Conservation (phyloP, 768 basidiomycete genomes). For the Nidularia pulvinata region DNA sequence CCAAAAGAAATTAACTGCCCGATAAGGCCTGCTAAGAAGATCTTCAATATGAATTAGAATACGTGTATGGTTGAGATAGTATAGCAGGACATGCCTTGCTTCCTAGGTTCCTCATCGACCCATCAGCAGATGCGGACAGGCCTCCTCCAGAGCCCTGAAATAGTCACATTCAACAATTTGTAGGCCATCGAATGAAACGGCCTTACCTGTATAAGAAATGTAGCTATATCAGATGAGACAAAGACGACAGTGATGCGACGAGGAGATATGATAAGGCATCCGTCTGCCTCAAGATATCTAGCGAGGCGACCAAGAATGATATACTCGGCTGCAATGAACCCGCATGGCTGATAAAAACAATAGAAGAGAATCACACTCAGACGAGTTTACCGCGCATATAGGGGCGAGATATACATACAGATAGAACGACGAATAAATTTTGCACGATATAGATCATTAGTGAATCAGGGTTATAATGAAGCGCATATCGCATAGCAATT, state of each 20-base stretch:
- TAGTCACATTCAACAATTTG: neutral
- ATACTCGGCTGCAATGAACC: constrained; percentile 72
- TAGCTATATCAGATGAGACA: constrained; percentile 60
- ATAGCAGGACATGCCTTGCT: constrained; percentile 24
- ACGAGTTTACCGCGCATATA: neutral
- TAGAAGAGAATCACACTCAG: neutral
- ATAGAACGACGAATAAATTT: neutral
- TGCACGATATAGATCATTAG: neutral
- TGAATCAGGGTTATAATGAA: neutral
- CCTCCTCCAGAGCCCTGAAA: constrained; percentile 44
- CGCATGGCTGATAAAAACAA: constrained; percentile 52
- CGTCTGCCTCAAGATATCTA: constrained; percentile 39
- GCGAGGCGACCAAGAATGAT: constrained; percentile 65
- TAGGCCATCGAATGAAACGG: neutral
- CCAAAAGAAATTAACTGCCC: constrained; percentile 55
- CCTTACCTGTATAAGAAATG: constrained; percentile 64
- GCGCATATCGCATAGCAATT: constrained; percentile 7
- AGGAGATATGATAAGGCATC: constrained; percentile 47
- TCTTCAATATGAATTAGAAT: constrained; percentile 19
- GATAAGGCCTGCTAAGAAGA: constrained; percentile 56
- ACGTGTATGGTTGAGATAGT: neutral
- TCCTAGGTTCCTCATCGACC: constrained; percentile 21
- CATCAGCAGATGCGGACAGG: constrained; percentile 38
- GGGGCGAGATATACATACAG: neutral
- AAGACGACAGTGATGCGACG: constrained; percentile 55